Conservation (phyloP, 768 basidiomycete species). For the Tylopilus felleus region DNA sequence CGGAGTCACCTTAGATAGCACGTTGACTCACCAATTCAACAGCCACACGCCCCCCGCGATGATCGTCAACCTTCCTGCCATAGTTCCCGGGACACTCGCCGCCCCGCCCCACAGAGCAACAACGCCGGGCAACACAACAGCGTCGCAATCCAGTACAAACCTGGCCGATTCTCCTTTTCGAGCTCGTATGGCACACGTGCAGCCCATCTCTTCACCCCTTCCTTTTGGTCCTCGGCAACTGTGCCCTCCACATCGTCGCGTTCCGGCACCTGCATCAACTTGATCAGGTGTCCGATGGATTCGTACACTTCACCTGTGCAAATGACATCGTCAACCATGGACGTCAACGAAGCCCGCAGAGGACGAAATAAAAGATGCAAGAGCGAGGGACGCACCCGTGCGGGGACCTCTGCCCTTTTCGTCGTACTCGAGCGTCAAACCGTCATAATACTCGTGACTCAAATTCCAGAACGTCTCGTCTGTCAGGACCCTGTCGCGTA, state of each 20-base stretch:
- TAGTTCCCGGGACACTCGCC: constrained; percentile 8
- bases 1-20: neutral
- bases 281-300: constrained; percentile 22
- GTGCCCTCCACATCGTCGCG: neutral
- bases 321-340: neutral
- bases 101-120: constrained; percentile 11
- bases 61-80: constrained; percentile 14
- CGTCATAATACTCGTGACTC: constrained; percentile 20
- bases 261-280: constrained; percentile 13
- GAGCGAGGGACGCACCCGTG: constrained; percentile 7
- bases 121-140: constrained; percentile 13
- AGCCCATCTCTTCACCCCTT: constrained; percentile 7
- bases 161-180: constrained; percentile 1
- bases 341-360: too few relatives aligned
- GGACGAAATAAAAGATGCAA: neutral
- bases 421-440: constrained; percentile 14
- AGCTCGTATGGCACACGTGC: constrained; percentile 13
- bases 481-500: constrained; percentile 15
- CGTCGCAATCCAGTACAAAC: constrained; percentile 6
- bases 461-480: constrained; percentile 16
- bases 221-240: neutral
- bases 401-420: constrained; percentile 10
- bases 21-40: neutral
- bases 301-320: constrained; percentile 24
- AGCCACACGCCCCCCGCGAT: neutral